phyloP scores from a whole-genome alignment of 306 rosid species.

The Lathyrus tuberosus region DNA sequence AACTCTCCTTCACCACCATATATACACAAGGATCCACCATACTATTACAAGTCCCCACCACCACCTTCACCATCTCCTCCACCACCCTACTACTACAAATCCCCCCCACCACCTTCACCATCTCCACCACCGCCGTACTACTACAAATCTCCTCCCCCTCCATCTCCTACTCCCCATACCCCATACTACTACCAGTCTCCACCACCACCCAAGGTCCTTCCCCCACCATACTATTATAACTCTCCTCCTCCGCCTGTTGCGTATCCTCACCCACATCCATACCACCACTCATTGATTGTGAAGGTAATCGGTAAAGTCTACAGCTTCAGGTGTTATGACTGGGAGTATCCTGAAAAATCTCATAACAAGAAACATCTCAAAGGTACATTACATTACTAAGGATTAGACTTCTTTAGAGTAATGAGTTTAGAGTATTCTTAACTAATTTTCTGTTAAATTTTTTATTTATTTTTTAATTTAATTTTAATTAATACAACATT shows the following conservation, averaged over 20 bases:
- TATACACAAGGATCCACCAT: neutral
- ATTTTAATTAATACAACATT: too few relatives aligned
- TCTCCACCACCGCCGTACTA: conserved; percentile 14
- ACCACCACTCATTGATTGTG: conserved; percentile 59
- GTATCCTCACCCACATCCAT: conserved; percentile 55
- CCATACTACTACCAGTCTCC: conserved; percentile 33
- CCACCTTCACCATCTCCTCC: conserved; percentile 9
- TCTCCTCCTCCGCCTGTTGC: conserved; percentile 56
- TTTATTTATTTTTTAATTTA: neutral
- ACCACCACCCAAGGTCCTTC: conserved; percentile 20
- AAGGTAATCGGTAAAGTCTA: conserved; percentile 93
- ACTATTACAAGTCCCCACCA: conserved; percentile 8
- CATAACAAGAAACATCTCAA: conserved; percentile 83
- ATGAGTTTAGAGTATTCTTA: neutral
- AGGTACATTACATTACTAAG: conserved; percentile 51
- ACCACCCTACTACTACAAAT: conserved; percentile 10
- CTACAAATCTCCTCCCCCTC: conserved; percentile 49
- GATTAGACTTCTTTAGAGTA: neutral
- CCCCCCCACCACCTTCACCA: conserved; percentile 19
- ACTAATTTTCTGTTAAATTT: neutral
- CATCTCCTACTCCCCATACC: conserved; percentile 33
- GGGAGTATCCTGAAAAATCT: conserved; percentile 73
- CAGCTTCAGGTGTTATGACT: conserved; percentile 76
- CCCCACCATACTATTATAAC: conserved; percentile 45
- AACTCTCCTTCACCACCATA: neutral